A percentile compares a stretch with the other conserved stretches of the same genome.
Evolutionary conservation across 441 rosid genomes (phyloP).

Genomic region (Erodium moschatum): DNA sequence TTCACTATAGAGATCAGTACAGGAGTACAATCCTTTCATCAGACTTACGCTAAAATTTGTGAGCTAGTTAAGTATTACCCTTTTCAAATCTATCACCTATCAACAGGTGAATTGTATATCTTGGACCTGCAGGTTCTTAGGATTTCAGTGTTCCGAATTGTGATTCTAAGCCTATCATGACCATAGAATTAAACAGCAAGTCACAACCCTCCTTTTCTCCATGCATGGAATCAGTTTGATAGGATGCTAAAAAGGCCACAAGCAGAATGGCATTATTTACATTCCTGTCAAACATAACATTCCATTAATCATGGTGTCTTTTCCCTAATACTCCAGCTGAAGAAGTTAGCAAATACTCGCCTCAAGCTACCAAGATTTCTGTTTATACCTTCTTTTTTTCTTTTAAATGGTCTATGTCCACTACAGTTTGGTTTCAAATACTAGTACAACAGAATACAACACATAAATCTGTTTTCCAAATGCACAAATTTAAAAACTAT

Average conservation of each 20-base stretch:
- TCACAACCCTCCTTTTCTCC: not conserved
- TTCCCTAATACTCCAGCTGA: conserved; percentile 1
- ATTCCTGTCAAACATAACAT: not conserved
- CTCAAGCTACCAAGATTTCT: not conserved
- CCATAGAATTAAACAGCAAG: not conserved
- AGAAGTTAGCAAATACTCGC: not conserved
- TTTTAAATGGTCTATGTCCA: not conserved
- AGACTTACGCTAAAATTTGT: conserved; percentile 3
- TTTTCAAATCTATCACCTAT: not conserved
- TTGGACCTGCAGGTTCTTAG: not conserved
- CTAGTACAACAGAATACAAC: not conserved
- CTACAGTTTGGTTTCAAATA: not conserved
- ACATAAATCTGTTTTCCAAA: not conserved
- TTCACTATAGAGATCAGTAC: not conserved
- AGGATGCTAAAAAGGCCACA: not conserved
- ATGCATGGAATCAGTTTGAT: not conserved
- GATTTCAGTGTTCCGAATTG: not conserved
- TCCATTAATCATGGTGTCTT: not conserved
- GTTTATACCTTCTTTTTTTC: not conserved
- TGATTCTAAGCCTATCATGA: not conserved
- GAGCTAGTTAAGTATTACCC: not conserved
- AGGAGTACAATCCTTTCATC: not conserved
- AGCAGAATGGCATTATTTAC: not conserved
- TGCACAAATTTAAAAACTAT: not conserved
- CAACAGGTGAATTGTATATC: not conserved